Evolutionary conservation across 1,284 basidiomycete genomes (phyloP).

Genomic region (Afroboletus lepidellus): DNA sequence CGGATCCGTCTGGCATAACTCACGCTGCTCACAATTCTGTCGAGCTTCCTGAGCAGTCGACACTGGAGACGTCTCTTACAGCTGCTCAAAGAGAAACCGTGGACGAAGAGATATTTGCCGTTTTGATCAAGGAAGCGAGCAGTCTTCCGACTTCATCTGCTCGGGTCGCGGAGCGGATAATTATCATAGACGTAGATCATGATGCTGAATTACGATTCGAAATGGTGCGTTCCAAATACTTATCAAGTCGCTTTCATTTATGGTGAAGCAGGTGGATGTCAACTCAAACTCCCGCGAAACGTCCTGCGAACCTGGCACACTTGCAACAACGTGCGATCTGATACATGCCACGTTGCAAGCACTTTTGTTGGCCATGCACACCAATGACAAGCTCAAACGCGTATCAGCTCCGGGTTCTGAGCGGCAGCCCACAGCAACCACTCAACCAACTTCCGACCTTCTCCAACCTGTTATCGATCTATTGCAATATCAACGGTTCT

Average conservation of each 20-base stretch:
- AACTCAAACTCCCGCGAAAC: constrained; percentile 17
- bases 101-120: constrained; percentile 74
- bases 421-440: constrained; percentile 10
- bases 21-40: constrained; percentile 40
- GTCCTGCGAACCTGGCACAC: constrained; percentile 10
- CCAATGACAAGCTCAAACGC: constrained; percentile 48
- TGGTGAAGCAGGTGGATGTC: constrained; percentile 33
- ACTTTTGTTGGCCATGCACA: constrained; percentile 65
- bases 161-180: constrained; percentile 70
- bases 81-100: constrained; percentile 68
- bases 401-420: constrained; percentile 38
- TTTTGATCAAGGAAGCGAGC: constrained; percentile 70
- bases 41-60: constrained; percentile 32
- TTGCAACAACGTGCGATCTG: constrained; percentile 60
- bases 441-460: constrained; percentile 37
- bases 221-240: constrained; percentile 23
- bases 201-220: constrained; percentile 65
- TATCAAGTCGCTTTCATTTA: constrained; percentile 10
- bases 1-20: constrained; percentile 35
- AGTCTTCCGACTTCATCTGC: constrained; percentile 69
- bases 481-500: constrained; percentile 74
- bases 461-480: constrained; percentile 73
- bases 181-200: constrained; percentile 70
- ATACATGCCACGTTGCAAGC: constrained; percentile 63
- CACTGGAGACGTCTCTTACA: constrained; percentile 51